phyloP scores from a whole-genome alignment of 2,329 filamentous ascomycete genomes.

The Ophiostoma pallidulum region DNA sequence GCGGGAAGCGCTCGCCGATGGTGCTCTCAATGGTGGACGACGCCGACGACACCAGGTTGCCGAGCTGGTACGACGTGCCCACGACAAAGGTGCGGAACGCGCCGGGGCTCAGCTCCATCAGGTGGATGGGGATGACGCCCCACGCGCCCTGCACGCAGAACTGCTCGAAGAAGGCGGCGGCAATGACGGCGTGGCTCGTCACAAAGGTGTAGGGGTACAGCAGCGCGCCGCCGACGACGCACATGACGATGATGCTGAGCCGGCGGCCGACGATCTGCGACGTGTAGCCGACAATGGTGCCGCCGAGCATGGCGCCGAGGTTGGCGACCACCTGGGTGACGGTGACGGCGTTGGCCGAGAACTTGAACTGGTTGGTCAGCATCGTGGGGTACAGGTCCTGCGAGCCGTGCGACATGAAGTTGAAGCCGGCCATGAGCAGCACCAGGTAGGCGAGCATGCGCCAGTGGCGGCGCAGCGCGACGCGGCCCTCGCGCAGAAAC shows the following conservation, averaged over 20 bases:
- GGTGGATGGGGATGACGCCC: slow-evolving; percentile 67
- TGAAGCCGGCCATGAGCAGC: slow-evolving; percentile 81
- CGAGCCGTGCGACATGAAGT: slow-evolving; percentile 62
- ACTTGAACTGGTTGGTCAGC: slow-evolving; percentile 31
- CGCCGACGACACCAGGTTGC: slow-evolving; percentile 61
- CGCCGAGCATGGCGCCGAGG: slow-evolving; percentile 64
- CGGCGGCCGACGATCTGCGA: slow-evolving; percentile 69
- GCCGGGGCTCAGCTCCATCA: slow-evolving; percentile 67
- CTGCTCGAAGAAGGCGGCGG: slow-evolving; percentile 58
- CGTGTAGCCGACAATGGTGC: slow-evolving; percentile 62
- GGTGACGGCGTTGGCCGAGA: slow-evolving; percentile 16
- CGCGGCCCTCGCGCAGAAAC: slow-evolving; percentile 54
- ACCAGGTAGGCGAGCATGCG: slow-evolving; percentile 69
- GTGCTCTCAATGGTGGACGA: slow-evolving; percentile 68
- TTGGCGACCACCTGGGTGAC: slow-evolving; percentile 65
- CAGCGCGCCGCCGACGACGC: slow-evolving; percentile 48
- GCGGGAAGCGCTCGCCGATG: slow-evolving; percentile 64
- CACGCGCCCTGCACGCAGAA: slow-evolving; percentile 71
- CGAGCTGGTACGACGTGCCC: slow-evolving; percentile 66
- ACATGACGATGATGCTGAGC: slow-evolving; percentile 52
- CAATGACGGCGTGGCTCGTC: slow-evolving; percentile 47
- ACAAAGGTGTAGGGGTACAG: slow-evolving; percentile 66
- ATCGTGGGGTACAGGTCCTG: slow-evolving; percentile 78
- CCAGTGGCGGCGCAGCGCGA: slow-evolving; percentile 74
- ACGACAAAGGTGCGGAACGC: slow-evolving; percentile 66